Base-by-base conservation (phyloP, 2,329 filamentous ascomycete genomes). In the Fusarium sp. region DNA sequence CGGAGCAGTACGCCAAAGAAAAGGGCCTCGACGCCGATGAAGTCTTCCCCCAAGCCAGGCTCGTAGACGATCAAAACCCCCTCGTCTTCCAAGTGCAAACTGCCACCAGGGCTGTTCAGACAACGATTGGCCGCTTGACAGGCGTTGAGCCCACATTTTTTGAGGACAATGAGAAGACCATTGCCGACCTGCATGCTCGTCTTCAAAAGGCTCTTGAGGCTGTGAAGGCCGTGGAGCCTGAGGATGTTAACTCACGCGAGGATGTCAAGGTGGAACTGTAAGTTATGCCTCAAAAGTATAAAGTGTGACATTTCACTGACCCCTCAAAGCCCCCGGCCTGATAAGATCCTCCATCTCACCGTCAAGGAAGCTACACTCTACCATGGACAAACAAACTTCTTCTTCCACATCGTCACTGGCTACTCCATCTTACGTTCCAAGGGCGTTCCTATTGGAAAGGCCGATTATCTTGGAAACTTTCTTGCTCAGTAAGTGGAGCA, bases 51-150 rank as follows among this genome's bases (percentile, higher is more conserved):
- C 32, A 70, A 34, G 74, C 74, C 22, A 69, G 63, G 1, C 64
- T 77, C 6, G 17, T 77, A 15, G 70, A 76, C 14, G 75, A 77
- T 24, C 72, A 77, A 42, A 66, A 66, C 3, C 70, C 72, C 14
- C 42, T 76, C 22, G 39, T 66, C 14, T 77, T 77, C 11, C 74
- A 77, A 38, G 68, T 77, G 20, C 75, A 76, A 10, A 75, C 64
- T 26, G 57, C 63, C 17, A 65, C 59, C 39, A 77, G 74, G 54
- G 61, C 56, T 5, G 63, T 68, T 11, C 72, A 70, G 22, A 41
- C 59, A 22, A 68, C 70, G 3, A 24, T 74, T 22, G 62, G 72
- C 11, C 63, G 70, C 4, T n/a, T 75, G 28, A 75, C 74, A 6
- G 75, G 74, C 11, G 48, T 59, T 13, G 72, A 77, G 50, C 66